Conservation (phyloP, 495 filamentous ascomycete genomes). For the Hypoxylon fuscum region DNA sequence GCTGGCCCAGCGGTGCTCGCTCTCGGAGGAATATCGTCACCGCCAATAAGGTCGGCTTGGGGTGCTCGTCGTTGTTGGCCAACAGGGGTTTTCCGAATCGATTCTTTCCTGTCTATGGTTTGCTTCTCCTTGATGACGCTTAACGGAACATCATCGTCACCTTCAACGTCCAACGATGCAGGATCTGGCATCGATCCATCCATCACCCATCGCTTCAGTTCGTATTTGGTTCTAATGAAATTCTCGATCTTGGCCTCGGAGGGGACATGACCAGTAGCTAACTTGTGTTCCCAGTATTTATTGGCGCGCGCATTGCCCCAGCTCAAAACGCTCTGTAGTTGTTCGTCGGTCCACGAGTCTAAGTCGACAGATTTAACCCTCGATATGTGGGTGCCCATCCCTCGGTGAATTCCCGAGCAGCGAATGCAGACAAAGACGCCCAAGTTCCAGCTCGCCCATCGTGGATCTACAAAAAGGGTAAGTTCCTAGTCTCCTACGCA, state of each 20-base stretch:
- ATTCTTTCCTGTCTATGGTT: slow-evolving; percentile 58
- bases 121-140: slow-evolving; percentile 68
- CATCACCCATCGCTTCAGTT: slow-evolving; percentile 98
- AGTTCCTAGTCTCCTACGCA: neutral
- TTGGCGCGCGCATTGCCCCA: slow-evolving; percentile 97
- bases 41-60: slow-evolving; percentile 61
- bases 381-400: slow-evolving; percentile 98
- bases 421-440: slow-evolving; percentile 97
- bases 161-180: slow-evolving; percentile 80
- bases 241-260: slow-evolving; percentile 99
- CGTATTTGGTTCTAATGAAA: slow-evolving; percentile 98
- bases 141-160: slow-evolving; percentile 80
- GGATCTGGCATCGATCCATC: slow-evolving; percentile 95
- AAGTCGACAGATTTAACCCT: slow-evolving; percentile 97
- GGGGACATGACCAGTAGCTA: slow-evolving; percentile 90
- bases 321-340: slow-evolving; percentile 86
- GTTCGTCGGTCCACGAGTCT: slow-evolving; percentile 98
- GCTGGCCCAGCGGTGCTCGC: slow-evolving; percentile 70
- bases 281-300: slow-evolving; percentile 98
- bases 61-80: slow-evolving; percentile 50
- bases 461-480: slow-evolving; percentile 69
- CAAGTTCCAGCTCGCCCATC: slow-evolving; percentile 98
- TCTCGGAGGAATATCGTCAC: slow-evolving; percentile 55
- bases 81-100: slow-evolving; percentile 53
- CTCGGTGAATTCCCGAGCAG: slow-evolving; percentile 96